A percentile compares a stretch with the other conserved stretches of the same genome.
Evolutionary conservation across 768 basidiomycete genomes (phyloP).

Genomic region (Wakefieldia striispora): DNA sequence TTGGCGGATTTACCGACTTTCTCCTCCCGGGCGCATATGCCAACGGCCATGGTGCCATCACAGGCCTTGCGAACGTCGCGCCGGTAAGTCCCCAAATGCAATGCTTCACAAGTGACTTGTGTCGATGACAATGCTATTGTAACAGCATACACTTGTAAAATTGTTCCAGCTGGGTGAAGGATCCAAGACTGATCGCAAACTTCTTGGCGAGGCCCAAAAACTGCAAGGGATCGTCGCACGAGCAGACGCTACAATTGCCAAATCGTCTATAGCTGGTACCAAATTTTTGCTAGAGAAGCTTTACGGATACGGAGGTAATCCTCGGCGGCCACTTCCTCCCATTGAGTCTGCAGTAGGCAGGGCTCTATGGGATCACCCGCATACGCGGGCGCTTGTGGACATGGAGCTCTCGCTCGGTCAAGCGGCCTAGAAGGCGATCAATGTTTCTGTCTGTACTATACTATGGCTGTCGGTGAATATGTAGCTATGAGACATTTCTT

Average conservation of each 20-base stretch:
- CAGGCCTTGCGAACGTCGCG: conserved; percentile 81
- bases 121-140: conserved; percentile 1
- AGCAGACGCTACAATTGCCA: conserved; percentile 78
- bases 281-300: conserved; percentile 74
- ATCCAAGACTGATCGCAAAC: conserved; percentile 50
- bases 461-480: not conserved
- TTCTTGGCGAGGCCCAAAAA: conserved; percentile 65
- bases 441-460: not conserved
- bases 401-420: conserved; percentile 59
- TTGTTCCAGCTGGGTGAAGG: conserved; percentile 62
- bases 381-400: conserved; percentile 65
- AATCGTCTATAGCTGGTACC: conserved; percentile 76
- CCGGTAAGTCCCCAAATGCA: conserved; percentile 48
- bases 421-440: conserved; percentile 5
- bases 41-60: conserved; percentile 85
- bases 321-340: conserved; percentile 76
- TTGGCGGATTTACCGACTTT: conserved; percentile 87
- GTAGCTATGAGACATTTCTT: not conserved
- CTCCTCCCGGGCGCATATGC: conserved; percentile 69
- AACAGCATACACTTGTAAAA: conserved; percentile 55
- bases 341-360: conserved; percentile 54
- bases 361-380: conserved; percentile 68
- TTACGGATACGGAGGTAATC: conserved; percentile 77
- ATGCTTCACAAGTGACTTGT: not conserved
- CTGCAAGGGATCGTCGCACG: conserved; percentile 80